Evolutionary conservation across 192 early-diverging fungal genomes (phyloP).

Genomic region (Coemansia sp.): DNA sequence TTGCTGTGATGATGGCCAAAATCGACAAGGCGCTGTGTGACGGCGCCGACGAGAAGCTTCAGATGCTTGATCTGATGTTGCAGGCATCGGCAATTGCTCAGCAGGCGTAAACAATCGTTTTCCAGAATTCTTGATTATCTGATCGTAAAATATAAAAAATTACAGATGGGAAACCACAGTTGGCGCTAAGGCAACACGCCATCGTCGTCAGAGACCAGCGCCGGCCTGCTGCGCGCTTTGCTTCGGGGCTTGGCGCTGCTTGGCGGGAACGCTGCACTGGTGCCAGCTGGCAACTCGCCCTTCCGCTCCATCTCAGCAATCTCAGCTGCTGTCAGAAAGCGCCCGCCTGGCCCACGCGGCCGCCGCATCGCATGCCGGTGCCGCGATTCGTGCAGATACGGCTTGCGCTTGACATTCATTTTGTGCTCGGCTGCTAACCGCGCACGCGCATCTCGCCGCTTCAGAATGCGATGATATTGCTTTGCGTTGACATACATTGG

Average conservation of each 20-base stretch:
- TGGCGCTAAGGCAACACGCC: conserved; percentile 13
- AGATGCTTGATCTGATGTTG: conserved; percentile 21
- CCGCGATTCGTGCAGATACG: conserved; percentile 95
- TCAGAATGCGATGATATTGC: conserved; percentile 97
- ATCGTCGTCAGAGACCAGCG: neutral
- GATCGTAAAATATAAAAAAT: neutral
- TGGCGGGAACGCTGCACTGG: conserved; percentile 39
- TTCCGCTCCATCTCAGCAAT: conserved; percentile 62
- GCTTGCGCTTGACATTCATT: conserved; percentile 71
- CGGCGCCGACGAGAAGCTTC: conserved; percentile 81
- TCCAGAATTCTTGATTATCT: neutral
- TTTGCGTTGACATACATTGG: conserved; percentile 98
- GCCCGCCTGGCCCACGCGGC: conserved; percentile 94
- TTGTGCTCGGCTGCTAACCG: conserved; percentile 79
- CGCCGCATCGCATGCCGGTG: conserved; percentile 97
- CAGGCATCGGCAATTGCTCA: conserved; percentile 43
- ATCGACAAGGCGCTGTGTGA: conserved; percentile 76
- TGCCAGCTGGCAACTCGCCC: conserved; percentile 45
- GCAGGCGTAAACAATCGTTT: conserved; percentile 1
- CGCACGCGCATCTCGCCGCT: conserved; percentile 87
- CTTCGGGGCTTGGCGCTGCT: conserved; percentile 32
- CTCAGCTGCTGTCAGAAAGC: conserved; percentile 89
- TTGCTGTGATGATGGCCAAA: conserved; percentile 64
- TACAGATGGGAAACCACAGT: conserved; percentile 2
- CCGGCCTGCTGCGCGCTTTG: conserved; percentile 30